Evolutionary conservation across 805 yeast genomes (phyloP).

Genomic region (Starmerella floris): DNA sequence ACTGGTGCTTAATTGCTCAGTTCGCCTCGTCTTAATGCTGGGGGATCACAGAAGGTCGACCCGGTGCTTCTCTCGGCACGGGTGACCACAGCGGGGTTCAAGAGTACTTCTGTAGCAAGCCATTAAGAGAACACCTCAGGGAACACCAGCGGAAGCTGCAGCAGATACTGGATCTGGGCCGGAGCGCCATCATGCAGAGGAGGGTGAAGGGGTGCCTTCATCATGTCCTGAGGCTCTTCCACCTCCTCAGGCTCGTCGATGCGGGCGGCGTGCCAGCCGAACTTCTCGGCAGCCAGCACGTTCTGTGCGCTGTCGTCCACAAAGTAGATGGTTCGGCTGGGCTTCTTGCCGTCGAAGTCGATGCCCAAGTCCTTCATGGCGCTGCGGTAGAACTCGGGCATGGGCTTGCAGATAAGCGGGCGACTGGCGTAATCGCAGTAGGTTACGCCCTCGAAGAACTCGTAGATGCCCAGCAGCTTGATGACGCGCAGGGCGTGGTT

Average conservation of each 20-base stretch:
- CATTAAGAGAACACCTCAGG: constrained; percentile 47
- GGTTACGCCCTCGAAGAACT: constrained; percentile 84
- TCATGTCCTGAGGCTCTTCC: constrained; percentile 37
- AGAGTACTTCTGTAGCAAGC: no score
- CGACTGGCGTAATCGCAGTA: constrained; percentile 66
- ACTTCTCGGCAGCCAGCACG: constrained; percentile 53
- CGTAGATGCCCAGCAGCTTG: constrained; percentile 74
- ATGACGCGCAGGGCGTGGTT: constrained; percentile 78
- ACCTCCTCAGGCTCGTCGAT: constrained; percentile 49
- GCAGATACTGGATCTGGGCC: constrained; percentile 42
- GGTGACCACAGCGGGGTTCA: no score
- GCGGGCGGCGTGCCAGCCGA: constrained; percentile 66
- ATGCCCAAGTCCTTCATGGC: constrained; percentile 49
- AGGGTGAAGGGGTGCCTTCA: constrained; percentile 44
- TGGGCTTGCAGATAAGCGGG: constrained; percentile 80
- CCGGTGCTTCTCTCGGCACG: no score
- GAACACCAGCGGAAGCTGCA: constrained; percentile 39
- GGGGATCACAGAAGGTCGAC: no score
- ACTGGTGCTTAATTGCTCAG: no score
- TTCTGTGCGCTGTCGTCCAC: constrained; percentile 81
- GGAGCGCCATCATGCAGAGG: constrained; percentile 29
- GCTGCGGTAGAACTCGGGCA: constrained; percentile 48
- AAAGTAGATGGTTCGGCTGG: constrained; percentile 42
- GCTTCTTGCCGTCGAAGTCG: constrained; percentile 19
- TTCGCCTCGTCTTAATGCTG: no score